Conservation (phyloP, 2,329 filamentous ascomycete genomes). For the Phyllosticta citrichinensis region DNA sequence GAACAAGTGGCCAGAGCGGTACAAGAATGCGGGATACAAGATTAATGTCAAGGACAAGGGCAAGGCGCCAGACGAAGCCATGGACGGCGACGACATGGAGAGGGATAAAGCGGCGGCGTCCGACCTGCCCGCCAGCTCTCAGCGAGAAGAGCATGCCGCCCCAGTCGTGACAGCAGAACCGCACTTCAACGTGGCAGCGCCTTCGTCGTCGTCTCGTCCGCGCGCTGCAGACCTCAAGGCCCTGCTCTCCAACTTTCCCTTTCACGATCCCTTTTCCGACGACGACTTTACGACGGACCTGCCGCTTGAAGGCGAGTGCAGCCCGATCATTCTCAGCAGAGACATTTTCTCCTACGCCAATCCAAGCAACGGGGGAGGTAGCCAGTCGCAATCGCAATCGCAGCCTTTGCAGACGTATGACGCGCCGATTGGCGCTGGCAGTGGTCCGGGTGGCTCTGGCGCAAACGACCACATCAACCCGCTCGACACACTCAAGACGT, state of each 20-base stretch:
- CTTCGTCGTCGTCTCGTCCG: background rate
- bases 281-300: conserved; percentile 14
- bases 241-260: conserved; percentile 14
- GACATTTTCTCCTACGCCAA: conserved; percentile 31
- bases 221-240: conserved; percentile 13
- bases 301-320: conserved; percentile 15
- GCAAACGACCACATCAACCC: conserved; percentile 19
- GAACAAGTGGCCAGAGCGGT: conserved; percentile 48
- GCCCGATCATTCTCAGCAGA: conserved; percentile 25
- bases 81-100: conserved; percentile 1
- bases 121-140: background rate
- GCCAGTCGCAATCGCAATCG: background rate
- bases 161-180: background rate
- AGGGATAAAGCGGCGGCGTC: background rate
- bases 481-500: conserved; percentile 20
- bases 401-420: background rate
- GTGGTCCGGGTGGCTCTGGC: background rate
- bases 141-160: background rate
- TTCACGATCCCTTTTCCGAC: conserved; percentile 16
- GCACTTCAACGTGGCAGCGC: background rate
- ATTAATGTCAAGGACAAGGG: conserved; percentile 24
- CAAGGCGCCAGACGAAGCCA: conserved; percentile 8
- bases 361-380: background rate
- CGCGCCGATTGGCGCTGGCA: background rate
- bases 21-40: conserved; percentile 39